Base-by-base conservation (phyloP, 1,284 basidiomycete species). In the Mycena sp. region DNA sequence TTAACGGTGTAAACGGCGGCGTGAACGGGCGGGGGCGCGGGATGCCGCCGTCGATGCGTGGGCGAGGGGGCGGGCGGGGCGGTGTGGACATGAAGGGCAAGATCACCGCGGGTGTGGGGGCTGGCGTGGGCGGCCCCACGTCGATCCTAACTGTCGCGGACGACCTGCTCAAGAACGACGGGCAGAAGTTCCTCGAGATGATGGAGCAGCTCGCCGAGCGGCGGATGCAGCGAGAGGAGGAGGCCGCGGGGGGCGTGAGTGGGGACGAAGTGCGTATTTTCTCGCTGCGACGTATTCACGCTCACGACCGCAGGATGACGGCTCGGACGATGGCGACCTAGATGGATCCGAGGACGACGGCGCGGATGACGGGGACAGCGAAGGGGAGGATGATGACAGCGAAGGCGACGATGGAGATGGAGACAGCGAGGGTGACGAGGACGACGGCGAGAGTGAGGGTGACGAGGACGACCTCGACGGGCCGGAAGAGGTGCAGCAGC, bases 101-200 rank as follows among this genome's bases (percentile, higher is more conserved):
- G 32, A 35, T 35, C 14, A 35, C 14, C 9, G 65, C 65, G 14
- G 52, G 19, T 4, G 65, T 67, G 5, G 56, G 62, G 2, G 56
- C 59, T 11, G 65, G 62, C 6, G 58, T 58, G 14, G 61, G 65
- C 5, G 65, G 61, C 56, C 86, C 89, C 75, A 95, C 94, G 68
- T 91, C 96, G 74, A 98, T 99, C 32, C 85, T 99, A 61, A 99
- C 98, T n/a, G 97, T 99, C 53, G 97, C 97, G 52, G 97, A 99
- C 74, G 97, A 99, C 81, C 87, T 99, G 54, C 85, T 99, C 71
- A 98, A 98, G 84, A 99, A 99, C 74, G 96, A 99, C 73, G 97
- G 96, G 3, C 94, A 96, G 73, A 99, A 98, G 82, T 99, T 99
- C 82, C 82, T 99, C 72, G 96, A 99, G 82, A 99, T 99, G 97